Percentiles rank a stretch among this genome's conserved stretches.
Conservation (phyloP, 257 asterid species). For the Sherardia arvensis region DNA sequence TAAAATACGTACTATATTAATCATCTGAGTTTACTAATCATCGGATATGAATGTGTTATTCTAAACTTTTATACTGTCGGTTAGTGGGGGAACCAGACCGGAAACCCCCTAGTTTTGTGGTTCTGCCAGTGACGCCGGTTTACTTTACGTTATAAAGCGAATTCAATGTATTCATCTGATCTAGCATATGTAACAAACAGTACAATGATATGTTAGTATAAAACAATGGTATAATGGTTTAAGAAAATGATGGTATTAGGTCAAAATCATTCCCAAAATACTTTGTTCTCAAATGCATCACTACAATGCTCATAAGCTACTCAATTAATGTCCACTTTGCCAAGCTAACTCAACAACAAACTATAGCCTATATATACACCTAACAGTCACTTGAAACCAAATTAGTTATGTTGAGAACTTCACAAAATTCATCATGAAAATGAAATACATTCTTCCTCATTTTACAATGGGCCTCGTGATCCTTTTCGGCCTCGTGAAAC, state of each 20-base stretch:
- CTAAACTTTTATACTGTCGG: no score
- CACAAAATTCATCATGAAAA: constrained; percentile 17
- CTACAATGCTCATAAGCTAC: constrained; percentile 49
- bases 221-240: neutral
- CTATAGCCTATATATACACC: neutral
- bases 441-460: constrained; percentile 14
- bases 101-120: no score
- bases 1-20: no score
- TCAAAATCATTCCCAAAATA: constrained; percentile 30
- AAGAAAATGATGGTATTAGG: neutral
- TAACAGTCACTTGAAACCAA: neutral
- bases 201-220: no score
- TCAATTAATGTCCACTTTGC: constrained; percentile 22
- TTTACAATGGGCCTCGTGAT: constrained; percentile 15
- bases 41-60: no score
- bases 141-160: no score
- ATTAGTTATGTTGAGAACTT: neutral
- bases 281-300: constrained; percentile 13
- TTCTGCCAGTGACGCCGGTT: no score
- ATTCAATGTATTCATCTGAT: no score
- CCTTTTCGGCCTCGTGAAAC: constrained; percentile 1
- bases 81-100: no score
- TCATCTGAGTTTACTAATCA: no score
- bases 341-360: neutral
- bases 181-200: no score